Evolutionary conservation across 2,329 filamentous ascomycete species (phyloP).

Genomic region (Emergomyces orientalis): DNA sequence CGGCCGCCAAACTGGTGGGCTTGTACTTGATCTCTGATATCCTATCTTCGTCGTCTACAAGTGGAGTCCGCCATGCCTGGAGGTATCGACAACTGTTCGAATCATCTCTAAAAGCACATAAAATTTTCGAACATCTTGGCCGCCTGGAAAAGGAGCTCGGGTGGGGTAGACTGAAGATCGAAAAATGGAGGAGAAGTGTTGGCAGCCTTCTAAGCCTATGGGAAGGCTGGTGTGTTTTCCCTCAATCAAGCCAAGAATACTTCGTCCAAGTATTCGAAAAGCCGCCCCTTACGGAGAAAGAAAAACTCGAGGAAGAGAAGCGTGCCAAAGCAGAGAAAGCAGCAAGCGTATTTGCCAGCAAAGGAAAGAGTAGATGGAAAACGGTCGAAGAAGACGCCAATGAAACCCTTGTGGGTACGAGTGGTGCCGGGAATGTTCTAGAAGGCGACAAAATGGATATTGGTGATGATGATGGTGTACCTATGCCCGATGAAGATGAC

Average conservation of each 20-base stretch:
- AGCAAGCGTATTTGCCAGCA: constrained; percentile 27
- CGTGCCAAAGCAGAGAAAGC: constrained; percentile 35
- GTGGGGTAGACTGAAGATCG: constrained; percentile 73
- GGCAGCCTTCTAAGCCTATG: constrained; percentile 60
- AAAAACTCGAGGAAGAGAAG: constrained; percentile 37
- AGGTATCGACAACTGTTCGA: constrained; percentile 77
- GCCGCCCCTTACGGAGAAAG: constrained; percentile 48
- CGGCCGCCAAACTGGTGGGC: constrained; percentile 65
- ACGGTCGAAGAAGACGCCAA: constrained; percentile 36
- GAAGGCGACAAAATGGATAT: constrained; percentile 23
- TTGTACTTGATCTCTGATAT: constrained; percentile 76
- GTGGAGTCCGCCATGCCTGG: constrained; percentile 75
- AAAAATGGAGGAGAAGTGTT: constrained; percentile 76
- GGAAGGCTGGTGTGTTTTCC: constrained; percentile 58
- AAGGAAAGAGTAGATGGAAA: constrained; percentile 39
- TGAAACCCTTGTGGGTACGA: constrained; percentile 15
- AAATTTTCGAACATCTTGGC: constrained; percentile 67
- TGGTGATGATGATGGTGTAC: constrained; percentile 21
- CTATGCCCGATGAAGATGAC: constrained; percentile 36
- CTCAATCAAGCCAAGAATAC: constrained; percentile 60
- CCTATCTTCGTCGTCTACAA: constrained; percentile 64
- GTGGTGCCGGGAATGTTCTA: constrained; percentile 6
- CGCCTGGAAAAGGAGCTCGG: constrained; percentile 59
- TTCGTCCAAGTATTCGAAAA: constrained; percentile 64
- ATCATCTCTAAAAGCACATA: constrained; percentile 54